A percentile compares a stretch with the other conserved stretches of the same genome.
Conservation (phyloP, 306 rosid species). For the Malus orientalis region DNA sequence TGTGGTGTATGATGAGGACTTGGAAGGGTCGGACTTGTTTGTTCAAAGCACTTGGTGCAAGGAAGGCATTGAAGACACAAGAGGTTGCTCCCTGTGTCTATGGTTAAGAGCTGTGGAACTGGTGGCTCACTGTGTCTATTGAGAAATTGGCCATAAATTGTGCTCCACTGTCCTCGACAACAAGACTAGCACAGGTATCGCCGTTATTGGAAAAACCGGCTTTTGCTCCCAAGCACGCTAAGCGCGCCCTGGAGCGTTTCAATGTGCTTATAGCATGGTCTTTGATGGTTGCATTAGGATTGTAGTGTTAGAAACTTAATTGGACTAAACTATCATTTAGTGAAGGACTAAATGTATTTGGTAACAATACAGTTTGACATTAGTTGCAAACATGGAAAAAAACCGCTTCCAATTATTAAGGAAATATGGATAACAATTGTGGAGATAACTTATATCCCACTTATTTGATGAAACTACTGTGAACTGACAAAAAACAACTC, state of each 20-base stretch:
- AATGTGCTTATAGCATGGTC: not conserved
- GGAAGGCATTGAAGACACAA: constrained; percentile 44
- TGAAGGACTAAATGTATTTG: no score
- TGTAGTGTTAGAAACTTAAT: not conserved
- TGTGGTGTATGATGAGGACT: constrained; percentile 21
- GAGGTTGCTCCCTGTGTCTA: constrained; percentile 31
- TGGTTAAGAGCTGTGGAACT: constrained; percentile 21
- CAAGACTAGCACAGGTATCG: not conserved
- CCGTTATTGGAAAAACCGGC: not conserved
- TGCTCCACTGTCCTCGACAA: not conserved
- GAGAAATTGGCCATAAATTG: constrained; percentile 30
- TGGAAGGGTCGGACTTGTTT: constrained; percentile 11
- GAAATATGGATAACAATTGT: no score
- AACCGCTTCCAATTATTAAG: no score
- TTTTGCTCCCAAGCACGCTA: not conserved
- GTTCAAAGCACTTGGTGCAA: constrained; percentile 26
- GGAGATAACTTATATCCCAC: no score
- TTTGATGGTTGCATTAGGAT: not conserved
- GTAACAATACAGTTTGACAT: no score
- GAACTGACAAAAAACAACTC: no score
- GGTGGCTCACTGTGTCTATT: constrained; percentile 32
- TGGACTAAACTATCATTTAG: no score
- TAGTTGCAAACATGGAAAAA: no score
- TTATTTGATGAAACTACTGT: no score
- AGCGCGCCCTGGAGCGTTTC: not conserved